Conservation (phyloP, 75 land plant genomes). For the Adiantum capillusveneris region DNA sequence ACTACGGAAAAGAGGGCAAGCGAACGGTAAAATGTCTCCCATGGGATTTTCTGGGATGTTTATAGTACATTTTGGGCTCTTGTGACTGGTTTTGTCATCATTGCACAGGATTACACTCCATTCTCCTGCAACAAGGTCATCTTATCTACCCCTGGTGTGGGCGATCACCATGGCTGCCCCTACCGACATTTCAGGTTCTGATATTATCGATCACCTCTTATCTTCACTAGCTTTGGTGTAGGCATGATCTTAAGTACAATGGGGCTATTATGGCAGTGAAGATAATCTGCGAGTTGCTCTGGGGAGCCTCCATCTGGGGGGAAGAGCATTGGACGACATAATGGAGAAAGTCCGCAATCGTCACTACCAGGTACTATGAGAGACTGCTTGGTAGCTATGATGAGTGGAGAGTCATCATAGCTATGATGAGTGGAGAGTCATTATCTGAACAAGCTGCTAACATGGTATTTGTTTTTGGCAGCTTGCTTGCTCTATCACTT, state of each 20-base stretch:
- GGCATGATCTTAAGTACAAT: neutral
- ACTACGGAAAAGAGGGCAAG: constrained; percentile 96
- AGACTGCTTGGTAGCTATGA: constrained; percentile 1
- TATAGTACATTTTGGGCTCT: too few species aligned
- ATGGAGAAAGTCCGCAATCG: constrained; percentile 67
- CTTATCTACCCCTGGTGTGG: constrained; percentile 81
- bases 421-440: neutral
- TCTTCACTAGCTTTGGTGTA: neutral
- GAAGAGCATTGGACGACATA: constrained; percentile 50
- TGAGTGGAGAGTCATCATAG: neutral
- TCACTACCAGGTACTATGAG: constrained; percentile 63
- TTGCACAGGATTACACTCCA: constrained; percentile 94
- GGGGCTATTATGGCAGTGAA: constrained; percentile 34
- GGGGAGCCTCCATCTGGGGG: constrained; percentile 49
- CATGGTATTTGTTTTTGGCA: constrained; percentile 12
- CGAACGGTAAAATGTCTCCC: constrained; percentile 43
- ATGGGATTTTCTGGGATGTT: neutral
- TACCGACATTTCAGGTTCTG: constrained; percentile 89
- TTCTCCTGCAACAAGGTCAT: constrained; percentile 91
- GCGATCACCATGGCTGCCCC: constrained; percentile 99
- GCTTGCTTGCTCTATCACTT: constrained; percentile 89
- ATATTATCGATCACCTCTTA: neutral
- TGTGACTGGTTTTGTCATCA: too few species aligned
- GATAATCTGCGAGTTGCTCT: constrained; percentile 82
- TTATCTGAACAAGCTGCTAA: too few species aligned